Evolutionary conservation across 176 grass and related monocot genomes (phyloP).

Genomic region (Cenchrus fungigraminus): DNA sequence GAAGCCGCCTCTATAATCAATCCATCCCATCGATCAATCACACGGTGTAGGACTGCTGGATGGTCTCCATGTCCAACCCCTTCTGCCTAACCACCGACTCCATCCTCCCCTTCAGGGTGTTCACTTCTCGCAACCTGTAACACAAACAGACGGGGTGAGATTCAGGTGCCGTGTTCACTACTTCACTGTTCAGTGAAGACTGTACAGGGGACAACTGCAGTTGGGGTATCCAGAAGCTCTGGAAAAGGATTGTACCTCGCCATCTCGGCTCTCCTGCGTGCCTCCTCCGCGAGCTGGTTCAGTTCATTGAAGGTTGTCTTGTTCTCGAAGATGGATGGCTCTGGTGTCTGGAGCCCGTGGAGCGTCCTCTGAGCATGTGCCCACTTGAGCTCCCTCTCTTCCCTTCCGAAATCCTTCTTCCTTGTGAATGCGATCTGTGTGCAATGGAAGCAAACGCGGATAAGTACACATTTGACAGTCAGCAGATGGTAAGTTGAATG

Average conservation of each 20-base stretch:
- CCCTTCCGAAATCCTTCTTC: slow-evolving; percentile 81
- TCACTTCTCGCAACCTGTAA: slow-evolving; percentile 68
- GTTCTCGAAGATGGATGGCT: slow-evolving; percentile 53
- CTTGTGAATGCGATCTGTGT: slow-evolving; percentile 77
- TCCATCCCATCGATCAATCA: slow-evolving; percentile 32
- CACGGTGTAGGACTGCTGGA: slow-evolving; percentile 78
- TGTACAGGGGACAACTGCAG: background rate
- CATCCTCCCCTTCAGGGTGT: slow-evolving; percentile 74
- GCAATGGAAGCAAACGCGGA: background rate
- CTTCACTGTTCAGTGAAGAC: background rate
- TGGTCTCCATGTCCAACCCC: slow-evolving; percentile 77
- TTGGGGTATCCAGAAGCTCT: background rate
- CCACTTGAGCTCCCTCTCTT: slow-evolving; percentile 88
- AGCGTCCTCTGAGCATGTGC: slow-evolving; percentile 84
- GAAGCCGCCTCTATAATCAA: background rate
- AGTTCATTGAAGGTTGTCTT: slow-evolving; percentile 62
- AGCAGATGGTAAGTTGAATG: background rate
- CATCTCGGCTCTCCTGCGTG: slow-evolving; percentile 81
- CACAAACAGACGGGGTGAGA: background rate
- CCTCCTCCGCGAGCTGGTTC: slow-evolving; percentile 82
- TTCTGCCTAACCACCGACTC: slow-evolving; percentile 82
- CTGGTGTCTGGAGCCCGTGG: slow-evolving; percentile 67
- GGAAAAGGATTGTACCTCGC: slow-evolving; percentile 48
- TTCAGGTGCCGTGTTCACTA: background rate
- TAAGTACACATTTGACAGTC: background rate